A percentile compares a stretch with the other conserved stretches of the same genome.
Evolutionary conservation across 2,329 filamentous ascomycete species (phyloP).

Genomic region (Salinomyces thailandicus): DNA sequence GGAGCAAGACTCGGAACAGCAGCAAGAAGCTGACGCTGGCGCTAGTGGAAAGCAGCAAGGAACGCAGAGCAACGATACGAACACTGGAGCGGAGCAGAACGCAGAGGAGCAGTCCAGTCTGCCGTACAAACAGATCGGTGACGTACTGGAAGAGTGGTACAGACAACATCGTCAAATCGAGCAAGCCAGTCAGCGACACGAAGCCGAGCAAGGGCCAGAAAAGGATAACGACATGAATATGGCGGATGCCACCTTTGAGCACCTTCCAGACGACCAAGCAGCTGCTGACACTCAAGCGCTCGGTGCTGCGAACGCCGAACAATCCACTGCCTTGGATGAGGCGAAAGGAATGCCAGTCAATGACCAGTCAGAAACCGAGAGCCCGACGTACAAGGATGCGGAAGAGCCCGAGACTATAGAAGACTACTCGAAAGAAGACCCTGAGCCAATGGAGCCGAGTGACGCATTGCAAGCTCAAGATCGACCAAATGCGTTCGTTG

Average conservation of each 20-base stretch:
- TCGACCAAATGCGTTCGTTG: constrained; percentile 35
- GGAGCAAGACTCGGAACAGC: constrained; percentile 24
- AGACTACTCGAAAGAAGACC: constrained; percentile 11
- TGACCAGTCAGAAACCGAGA: constrained; percentile 31
- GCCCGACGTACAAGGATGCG: constrained; percentile 29
- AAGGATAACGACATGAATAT: constrained; percentile 54
- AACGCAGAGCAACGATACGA: constrained; percentile 3
- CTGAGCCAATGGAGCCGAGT: constrained; percentile 10
- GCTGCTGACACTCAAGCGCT: constrained; percentile 83
- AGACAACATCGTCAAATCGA: constrained; percentile 77
- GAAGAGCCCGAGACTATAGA: constrained; percentile 8
- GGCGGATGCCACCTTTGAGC: constrained; percentile 78
- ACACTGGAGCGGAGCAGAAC: constrained; percentile 9
- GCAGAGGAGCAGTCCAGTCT: constrained; percentile 33
- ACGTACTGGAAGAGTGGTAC: constrained; percentile 88
- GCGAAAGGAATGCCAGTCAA: constrained; percentile 72
- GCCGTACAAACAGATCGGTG: constrained; percentile 88
- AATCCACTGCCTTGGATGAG: constrained; percentile 75
- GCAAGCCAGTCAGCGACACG: constrained; percentile 34
- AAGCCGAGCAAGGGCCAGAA: constrained; percentile 39
- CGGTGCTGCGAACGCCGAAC: constrained; percentile 77
- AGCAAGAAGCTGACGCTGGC: constrained; percentile 28
- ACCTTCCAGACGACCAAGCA: constrained; percentile 73
- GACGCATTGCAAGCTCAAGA: constrained; percentile 17
- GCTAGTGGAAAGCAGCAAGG: constrained; percentile 28